Evolutionary conservation across 352 stramenopile genomes (phyloP), one percentile per base, ranked within the genome.

Genomic region (Pythium phragmitis): DNA sequence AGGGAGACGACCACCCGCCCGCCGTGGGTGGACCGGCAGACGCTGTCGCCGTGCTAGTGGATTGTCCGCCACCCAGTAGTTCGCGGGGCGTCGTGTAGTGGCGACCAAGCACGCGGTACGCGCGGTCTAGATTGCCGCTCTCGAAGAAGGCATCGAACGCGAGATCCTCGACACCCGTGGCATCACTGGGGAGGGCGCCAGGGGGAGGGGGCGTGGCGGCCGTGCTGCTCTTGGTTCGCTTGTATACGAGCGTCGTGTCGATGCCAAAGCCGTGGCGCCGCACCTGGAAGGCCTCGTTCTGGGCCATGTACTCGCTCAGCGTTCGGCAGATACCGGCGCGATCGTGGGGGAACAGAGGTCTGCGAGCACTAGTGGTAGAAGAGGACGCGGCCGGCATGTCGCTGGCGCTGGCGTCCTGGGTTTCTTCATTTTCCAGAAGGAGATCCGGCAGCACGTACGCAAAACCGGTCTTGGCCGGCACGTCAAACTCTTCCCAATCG

Each of bases 81-180:
- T 89, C 77, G 7, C 75, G 56, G 21, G 69, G 82, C 2, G 75
- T 63, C 12, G 79, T 69, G 34, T 91, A 91, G 47, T 81, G 72
- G n/a, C 79, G 71, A 0, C 76, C 73, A 4, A 80, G 41, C 1
- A 91, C 74, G 26, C 82, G 82, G 63, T 89, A 91, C 13, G 69
- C 80, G 60, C 79, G 72, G 36, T 90, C 80, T 45, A 94, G 67
- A 57, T 94, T 94, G 14, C 82, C 83, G 37, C 83, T 92, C 55
- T 94, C 85, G 50, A 94, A 94, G 12, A 81, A 71, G 19, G 83
- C 71, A 57, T 76, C 65, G 60, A 94, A 92, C 46, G 46, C 48
- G 26, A 93, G 28, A 26, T 88, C 74, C 14, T 84, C 80, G 0
- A n/a, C 34, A 4, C 14, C 39, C 2, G 53, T 19, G 13, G 52